Evolutionary conservation across 805 yeast genomes (phyloP), one percentile per base, ranked within the genome.

Genomic region (Candida pseudoglaebosa): DNA sequence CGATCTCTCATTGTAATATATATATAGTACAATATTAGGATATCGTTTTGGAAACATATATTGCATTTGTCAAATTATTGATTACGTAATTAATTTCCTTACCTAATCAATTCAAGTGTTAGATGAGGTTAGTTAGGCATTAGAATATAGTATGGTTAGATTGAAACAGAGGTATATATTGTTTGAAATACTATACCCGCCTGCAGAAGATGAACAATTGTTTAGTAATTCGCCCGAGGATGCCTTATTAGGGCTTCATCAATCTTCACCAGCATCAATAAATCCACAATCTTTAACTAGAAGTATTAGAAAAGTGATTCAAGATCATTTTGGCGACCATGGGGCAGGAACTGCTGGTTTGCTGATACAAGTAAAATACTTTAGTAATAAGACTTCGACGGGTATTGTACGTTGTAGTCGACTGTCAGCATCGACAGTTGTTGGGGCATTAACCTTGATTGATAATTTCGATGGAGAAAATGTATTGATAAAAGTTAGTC

Each of bases 371-470:
- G 61, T 90, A 37, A 86, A 88, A 54, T 89, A 89, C 56, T 90
- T 86, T 59, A 84, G 93, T 12, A 78, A 78, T 39, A 74, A 73
- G 50, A 89, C 97, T 0, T 79, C 89, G 0, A 81, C 89, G 0
- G 97, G 97, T 0, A 90, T 90, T 3, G 52, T 91, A 14, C 70
- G 96, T 44, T 84, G 91, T 41, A 73, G 82, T 6, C 59, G 95
- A 40, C 84, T 77, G 33, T 78, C 80, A 40, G 73, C 69, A 36
- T 77, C 80, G 32, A 49, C 75, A 3, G 75, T 87, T 1, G 66
- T 86, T 41, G 86, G 83, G 0, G 86, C 95, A 0, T 56, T 91
- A 43, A 64, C 78, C 1, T 56, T 80, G 34, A 74, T 82, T 8
- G 67, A 67, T 28, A 62, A 63, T 20, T 50, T 88, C 2, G 79